Percentiles rank a stretch among this genome's conserved stretches.
Evolutionary conservation across 1,284 basidiomycete genomes (phyloP).

Genomic region (Trametes pubescens): DNA sequence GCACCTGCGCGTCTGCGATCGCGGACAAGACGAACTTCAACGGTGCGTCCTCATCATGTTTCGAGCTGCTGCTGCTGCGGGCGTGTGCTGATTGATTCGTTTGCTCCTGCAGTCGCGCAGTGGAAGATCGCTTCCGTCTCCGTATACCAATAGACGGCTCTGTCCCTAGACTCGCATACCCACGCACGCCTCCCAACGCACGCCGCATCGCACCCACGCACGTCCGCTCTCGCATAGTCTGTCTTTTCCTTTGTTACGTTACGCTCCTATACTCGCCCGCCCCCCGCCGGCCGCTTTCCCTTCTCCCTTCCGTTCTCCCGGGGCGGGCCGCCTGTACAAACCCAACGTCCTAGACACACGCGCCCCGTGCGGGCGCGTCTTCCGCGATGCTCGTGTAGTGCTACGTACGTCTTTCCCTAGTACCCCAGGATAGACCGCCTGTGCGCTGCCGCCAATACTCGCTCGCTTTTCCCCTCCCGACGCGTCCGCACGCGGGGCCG

Average conservation of each 20-base stretch:
- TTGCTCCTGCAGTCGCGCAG: slow-evolving; percentile 47
- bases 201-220: slow-evolving; percentile 11
- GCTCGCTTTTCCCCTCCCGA: slow-evolving; percentile 4
- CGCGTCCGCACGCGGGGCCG: slow-evolving; percentile 22
- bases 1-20: slow-evolving; percentile 73
- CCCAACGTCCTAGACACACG: neutral
- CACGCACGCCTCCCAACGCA: slow-evolving; percentile 1
- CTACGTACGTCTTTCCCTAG: neutral
- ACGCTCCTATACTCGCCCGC: slow-evolving; percentile 18
- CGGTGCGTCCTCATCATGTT: slow-evolving; percentile 49
- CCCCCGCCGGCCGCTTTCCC: slow-evolving; percentile 13
- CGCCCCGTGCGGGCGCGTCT: slow-evolving; percentile 7
- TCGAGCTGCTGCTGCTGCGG: neutral
- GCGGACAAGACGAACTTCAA: slow-evolving; percentile 69
- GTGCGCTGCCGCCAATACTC: neutral
- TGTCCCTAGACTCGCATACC: slow-evolving; percentile 22
- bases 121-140: slow-evolving; percentile 62
- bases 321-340: slow-evolving; percentile 19
- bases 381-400: slow-evolving; percentile 8
- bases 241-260: slow-evolving; percentile 17
- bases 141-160: slow-evolving; percentile 42
- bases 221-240: slow-evolving; percentile 2
- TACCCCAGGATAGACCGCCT: neutral
- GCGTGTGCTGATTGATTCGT: neutral
- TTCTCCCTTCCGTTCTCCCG: slow-evolving; percentile 6